Evolutionary conservation across 2,329 filamentous ascomycete species (phyloP).

Genomic region (Zymoseptoria ardabiliae): DNA sequence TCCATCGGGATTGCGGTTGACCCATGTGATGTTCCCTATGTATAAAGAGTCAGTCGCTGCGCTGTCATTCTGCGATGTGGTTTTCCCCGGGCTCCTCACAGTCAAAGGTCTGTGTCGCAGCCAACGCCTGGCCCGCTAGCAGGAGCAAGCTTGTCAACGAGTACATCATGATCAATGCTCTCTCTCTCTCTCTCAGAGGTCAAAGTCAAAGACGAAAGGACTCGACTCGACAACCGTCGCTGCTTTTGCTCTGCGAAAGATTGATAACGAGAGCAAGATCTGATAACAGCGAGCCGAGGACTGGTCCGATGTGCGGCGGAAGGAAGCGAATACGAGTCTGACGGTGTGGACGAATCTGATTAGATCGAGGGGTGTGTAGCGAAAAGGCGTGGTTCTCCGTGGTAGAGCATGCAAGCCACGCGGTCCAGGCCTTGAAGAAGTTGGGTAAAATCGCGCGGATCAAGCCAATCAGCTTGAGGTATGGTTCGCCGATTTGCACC

Average conservation of each 20-base stretch:
- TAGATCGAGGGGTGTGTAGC: not conserved
- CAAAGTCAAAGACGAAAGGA: no score
- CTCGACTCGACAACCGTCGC: not conserved
- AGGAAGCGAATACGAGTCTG: not conserved
- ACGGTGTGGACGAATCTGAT: constrained; percentile 5
- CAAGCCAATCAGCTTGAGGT: not conserved
- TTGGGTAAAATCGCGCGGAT: not conserved
- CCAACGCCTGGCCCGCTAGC: constrained; percentile 7
- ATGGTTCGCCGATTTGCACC: not conserved
- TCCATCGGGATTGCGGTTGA: constrained; percentile 50
- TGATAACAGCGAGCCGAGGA: not conserved
- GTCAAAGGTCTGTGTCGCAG: constrained; percentile 17
- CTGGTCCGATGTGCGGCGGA: constrained; percentile 1
- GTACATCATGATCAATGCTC: not conserved
- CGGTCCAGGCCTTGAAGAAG: not conserved
- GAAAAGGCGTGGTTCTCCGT: not conserved
- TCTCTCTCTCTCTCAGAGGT: no score
- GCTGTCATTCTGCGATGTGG: not conserved
- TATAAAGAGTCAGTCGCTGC: not conserved
- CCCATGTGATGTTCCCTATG: constrained; percentile 36
- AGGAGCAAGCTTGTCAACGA: not conserved
- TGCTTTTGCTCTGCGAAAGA: not conserved
- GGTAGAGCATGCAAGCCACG: not conserved
- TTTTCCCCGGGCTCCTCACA: constrained; percentile 3
- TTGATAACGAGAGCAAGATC: constrained; percentile 1